Evolutionary conservation across 768 basidiomycete genomes (phyloP), one percentile per base, ranked within the genome.

Genomic region (Lentinula sp.): DNA sequence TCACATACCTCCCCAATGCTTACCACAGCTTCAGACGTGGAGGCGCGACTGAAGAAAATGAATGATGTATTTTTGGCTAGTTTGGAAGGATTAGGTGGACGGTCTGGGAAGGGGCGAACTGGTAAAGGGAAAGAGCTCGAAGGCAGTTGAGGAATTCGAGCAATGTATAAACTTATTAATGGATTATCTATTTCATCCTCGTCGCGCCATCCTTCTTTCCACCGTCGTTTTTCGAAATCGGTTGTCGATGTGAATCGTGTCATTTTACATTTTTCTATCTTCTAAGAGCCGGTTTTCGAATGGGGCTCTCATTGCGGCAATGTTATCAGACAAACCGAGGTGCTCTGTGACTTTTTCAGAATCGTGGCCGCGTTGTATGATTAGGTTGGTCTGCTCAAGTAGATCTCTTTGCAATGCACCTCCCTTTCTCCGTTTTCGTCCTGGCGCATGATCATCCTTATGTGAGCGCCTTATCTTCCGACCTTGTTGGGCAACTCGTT

Each of bases 11-110:
- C 35, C 16, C 45, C 59, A 8, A 62, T 62, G 54, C 55, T 62
- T 8, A 62, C 61, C 3, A 59, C 32, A 13, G 57, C 74, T 61
- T 66, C 73, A 1, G 81, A 76, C 37, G 76, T 82, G n/a, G 81
- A 81, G 64, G 77, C 77, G 68, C 71, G 72, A 61, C 64, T 83
- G 39, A 71, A 65, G 50, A 73, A 76, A 59, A 79, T 83, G 81
- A 72, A 78, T 57, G 78, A 76, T 42, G 68, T 70, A 28, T 82
- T 82, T 67, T 58, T 76, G 51, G 75, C 75, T 10, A 80, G 79
- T 21, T 68, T 82, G 35, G 73, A 77, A 58, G 75, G 76, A 11
- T 66, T 83, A 5, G 74, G 70, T 3, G 73, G 73, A 3, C 67
- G 70, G 32, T 57, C 56, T 15, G 10, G 18, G n/a, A 48, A 48